These are phyloP conservation scores for Colletotrichum melonis DNA, from an alignment of 2,329 filamentous ascomycete genomes.

Conservation along the genomic window DNA sequence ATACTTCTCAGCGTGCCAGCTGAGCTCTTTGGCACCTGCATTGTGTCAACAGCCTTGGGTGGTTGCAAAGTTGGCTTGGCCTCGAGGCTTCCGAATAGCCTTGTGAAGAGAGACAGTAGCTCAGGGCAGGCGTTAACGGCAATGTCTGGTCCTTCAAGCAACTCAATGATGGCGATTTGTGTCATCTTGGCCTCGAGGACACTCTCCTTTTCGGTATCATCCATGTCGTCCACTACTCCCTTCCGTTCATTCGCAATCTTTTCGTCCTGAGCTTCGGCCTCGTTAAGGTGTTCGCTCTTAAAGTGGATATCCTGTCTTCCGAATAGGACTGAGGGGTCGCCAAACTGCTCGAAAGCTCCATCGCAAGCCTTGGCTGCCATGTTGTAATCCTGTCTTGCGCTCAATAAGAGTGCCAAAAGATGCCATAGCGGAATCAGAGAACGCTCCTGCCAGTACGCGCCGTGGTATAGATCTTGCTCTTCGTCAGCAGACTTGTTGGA, in stretches of 20 bases:
- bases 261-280: slow-evolving; percentile 50
- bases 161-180: slow-evolving; percentile 84
- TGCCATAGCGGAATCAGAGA: slow-evolving; percentile 88
- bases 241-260: slow-evolving; percentile 41
- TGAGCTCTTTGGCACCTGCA: slow-evolving; percentile 64
- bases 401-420: slow-evolving; percentile 85
- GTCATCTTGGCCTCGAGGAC: slow-evolving; percentile 98
- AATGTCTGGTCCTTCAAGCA: slow-evolving; percentile 83
- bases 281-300: slow-evolving; percentile 76
- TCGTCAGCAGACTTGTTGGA: slow-evolving; percentile 62
- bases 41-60: slow-evolving; percentile 58
- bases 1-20: slow-evolving; percentile 77
- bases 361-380: slow-evolving; percentile 87
- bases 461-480: slow-evolving; percentile 56
- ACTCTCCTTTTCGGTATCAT: slow-evolving; percentile 83
- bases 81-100: slow-evolving; percentile 76
- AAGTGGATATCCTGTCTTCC: slow-evolving; percentile 68
- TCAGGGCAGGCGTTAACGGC: slow-evolving; percentile 92
- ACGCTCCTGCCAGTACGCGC: slow-evolving; percentile 71
- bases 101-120: slow-evolving; percentile 82
- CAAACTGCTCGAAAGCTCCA: slow-evolving; percentile 91
- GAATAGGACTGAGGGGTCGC: slow-evolving; percentile 76
- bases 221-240: slow-evolving; percentile 82
- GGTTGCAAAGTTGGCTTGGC: slow-evolving; percentile 57
- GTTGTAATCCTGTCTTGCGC: slow-evolving; percentile 85